phyloP scores from a whole-genome alignment of 1,284 basidiomycete genomes.

The Ceratobasidium sp. region DNA sequence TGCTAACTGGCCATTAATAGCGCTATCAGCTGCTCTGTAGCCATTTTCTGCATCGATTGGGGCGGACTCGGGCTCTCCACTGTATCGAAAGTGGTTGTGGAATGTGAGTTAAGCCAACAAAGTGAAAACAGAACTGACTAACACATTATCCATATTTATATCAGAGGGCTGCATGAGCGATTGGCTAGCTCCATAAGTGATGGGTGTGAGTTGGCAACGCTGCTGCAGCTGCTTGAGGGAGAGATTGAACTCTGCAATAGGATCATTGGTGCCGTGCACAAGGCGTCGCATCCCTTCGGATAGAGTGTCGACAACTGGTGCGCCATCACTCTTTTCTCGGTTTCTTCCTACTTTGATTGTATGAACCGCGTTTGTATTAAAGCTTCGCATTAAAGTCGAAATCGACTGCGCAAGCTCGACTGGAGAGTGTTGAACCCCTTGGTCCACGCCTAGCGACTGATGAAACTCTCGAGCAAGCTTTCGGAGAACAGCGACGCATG shows the following conservation, averaged over 20 bases:
- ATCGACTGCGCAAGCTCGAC: constrained; percentile 49
- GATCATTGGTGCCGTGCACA: neutral
- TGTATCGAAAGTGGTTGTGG: too few species aligned
- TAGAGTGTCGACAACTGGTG: constrained; percentile 6
- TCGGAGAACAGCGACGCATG: constrained; percentile 55
- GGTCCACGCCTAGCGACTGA: constrained; percentile 51
- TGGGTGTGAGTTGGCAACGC: neutral
- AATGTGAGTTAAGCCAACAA: too few species aligned
- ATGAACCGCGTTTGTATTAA: constrained; percentile 37
- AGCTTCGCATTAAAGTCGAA: neutral
- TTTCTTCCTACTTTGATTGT: constrained; percentile 2
- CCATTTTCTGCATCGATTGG: too few species aligned
- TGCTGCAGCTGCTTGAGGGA: neutral
- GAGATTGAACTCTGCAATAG: constrained; percentile 1
- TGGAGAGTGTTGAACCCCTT: constrained; percentile 51
- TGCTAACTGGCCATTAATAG: too few species aligned
- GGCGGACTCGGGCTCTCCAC: too few species aligned
- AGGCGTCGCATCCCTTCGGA: constrained; percentile 4
- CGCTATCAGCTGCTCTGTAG: too few species aligned
- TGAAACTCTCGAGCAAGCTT: constrained; percentile 52
- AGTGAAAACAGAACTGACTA: too few species aligned
- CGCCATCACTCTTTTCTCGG: neutral
- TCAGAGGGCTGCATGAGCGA: too few species aligned
- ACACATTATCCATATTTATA: too few species aligned
- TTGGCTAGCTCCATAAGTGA: neutral